Evolutionary conservation across 768 basidiomycete species (phyloP), one percentile per base, ranked within the genome.

Genomic region (Tubosaeta sp.): DNA sequence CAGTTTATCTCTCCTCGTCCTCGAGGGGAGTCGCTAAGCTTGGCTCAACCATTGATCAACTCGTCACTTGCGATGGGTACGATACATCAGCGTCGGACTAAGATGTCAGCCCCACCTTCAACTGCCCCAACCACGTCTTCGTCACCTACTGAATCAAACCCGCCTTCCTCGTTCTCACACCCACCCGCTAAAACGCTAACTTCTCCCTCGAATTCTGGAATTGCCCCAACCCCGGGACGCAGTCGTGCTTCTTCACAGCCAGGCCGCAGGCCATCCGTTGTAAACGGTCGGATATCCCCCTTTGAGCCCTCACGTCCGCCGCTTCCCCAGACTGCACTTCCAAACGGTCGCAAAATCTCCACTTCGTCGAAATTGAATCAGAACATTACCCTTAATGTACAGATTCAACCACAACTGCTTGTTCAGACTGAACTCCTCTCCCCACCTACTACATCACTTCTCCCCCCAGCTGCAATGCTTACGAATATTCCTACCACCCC

Each of bases 191-290:
- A 59, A 52, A 57, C 62, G 14, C 58, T 68, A 6, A 65, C 66
- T 29, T 76, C 80, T 9, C 78, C 77, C 27, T 66, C 73, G 32
- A 73, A 60, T 54, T 71, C 74, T 33, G 64, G 69, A 49, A 60
- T 64, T 35, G 63, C 67, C 26, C 66, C 75, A 2, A 65, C 63
- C 29, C 73, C 74, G 0, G 70, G 71, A 19, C 79, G 90, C 52
- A 77, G 63, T 51, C 80, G 90, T 43, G 86, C 90, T 33, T 81
- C 80, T 12, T 91, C 90, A 35, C 90, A 91, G 57, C 88, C 90
- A 39, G 85, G 83, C 26, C 78, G 86, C 51, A 74, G 86, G 51
- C 86, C 87, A 25, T 81, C 85, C 13, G 55, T 82, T 29, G 66
- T 75, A 33, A 75, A 77, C 56, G 76, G 79, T 45, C 73, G 77